These are phyloP conservation scores for Globisporangium barbulae DNA, from an alignment of 352 stramenopile genomes.

Conservation along the genomic window DNA sequence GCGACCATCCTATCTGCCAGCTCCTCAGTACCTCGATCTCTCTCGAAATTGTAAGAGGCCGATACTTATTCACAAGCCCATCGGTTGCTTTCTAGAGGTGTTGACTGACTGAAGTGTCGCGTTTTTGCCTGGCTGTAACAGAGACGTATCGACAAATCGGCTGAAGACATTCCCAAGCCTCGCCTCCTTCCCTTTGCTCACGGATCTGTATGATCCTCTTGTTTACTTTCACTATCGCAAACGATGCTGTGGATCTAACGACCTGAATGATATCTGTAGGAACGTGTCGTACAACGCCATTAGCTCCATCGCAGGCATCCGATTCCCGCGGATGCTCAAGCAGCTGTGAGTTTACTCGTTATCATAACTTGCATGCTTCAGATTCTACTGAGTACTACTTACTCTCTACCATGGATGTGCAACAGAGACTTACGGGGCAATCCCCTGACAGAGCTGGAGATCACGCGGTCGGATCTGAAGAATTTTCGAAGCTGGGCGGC, in stretches of 20 bases:
- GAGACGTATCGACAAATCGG: constrained; percentile 5
- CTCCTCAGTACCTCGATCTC: not conserved
- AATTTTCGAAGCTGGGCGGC: not conserved
- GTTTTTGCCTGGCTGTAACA: not conserved
- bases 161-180: constrained; percentile 5
- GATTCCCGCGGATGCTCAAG: constrained; percentile 22
- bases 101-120: not conserved
- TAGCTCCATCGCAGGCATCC: constrained; percentile 7
- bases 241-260: not conserved
- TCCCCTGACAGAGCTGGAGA: constrained; percentile 14
- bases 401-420: not conserved
- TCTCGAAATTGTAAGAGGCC: constrained; percentile 4
- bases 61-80: not conserved
- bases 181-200: constrained; percentile 4
- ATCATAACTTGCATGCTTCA: not conserved
- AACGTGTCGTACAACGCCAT: constrained; percentile 8
- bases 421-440: constrained; percentile 18
- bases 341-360: constrained; percentile 10
- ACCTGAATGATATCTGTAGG: not conserved
- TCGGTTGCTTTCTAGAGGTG: not conserved
- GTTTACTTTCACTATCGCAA: not conserved
- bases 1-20: not conserved
- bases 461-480: constrained; percentile 12
- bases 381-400: not conserved
- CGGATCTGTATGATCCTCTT: constrained; percentile 3